Evolutionary conservation across 306 rosid genomes (phyloP).

Genomic region (Echinosophora koreensis): DNA sequence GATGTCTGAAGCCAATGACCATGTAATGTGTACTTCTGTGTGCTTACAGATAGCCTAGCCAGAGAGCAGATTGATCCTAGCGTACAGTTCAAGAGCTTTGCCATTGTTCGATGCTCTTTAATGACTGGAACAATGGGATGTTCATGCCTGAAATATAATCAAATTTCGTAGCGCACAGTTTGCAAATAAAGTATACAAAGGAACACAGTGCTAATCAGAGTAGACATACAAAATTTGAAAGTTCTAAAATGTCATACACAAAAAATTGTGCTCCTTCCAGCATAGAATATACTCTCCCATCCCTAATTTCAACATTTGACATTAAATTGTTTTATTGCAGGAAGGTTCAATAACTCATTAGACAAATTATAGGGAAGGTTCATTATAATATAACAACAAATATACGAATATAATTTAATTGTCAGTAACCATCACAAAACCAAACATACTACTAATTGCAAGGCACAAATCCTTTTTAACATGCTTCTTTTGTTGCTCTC

Average conservation of each 20-base stretch:
- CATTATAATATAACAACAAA: background rate
- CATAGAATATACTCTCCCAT: background rate
- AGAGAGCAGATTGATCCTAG: constrained; percentile 92
- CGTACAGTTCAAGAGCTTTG: constrained; percentile 89
- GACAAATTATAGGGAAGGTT: constrained; percentile 3
- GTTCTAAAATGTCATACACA: background rate
- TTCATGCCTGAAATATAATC: constrained; percentile 77
- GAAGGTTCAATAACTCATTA: background rate
- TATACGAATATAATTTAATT: background rate
- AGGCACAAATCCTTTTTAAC: background rate
- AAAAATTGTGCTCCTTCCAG: background rate
- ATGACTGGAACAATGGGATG: constrained; percentile 95
- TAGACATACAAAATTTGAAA: background rate
- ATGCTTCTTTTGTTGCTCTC: background rate
- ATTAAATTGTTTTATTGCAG: background rate
- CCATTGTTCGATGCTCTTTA: constrained; percentile 91
- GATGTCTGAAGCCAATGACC: constrained; percentile 99
- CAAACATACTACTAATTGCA: background rate
- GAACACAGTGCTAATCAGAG: background rate
- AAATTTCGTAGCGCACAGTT: constrained; percentile 22
- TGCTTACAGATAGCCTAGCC: constrained; percentile 72
- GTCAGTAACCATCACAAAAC: background rate
- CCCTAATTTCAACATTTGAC: background rate
- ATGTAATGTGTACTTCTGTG: constrained; percentile 87
- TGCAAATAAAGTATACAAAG: constrained; percentile 21